Conservation (phyloP, 768 basidiomycete genomes). For the Phallus indusiatus region DNA sequence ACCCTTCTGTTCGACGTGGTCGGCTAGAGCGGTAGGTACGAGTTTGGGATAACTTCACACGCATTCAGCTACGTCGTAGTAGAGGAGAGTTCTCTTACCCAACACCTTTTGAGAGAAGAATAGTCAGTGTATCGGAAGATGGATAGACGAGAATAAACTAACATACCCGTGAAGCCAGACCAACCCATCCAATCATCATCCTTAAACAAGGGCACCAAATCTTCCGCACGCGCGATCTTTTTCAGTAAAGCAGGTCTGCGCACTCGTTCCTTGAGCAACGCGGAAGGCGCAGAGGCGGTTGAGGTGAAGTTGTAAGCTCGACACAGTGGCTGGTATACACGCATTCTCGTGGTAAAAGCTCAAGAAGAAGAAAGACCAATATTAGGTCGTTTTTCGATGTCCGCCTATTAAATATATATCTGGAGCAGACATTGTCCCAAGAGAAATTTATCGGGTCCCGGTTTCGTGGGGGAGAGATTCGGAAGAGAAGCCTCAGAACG, state of each 20-base stretch:
- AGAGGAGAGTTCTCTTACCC: not conserved
- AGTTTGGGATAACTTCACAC: constrained; percentile 7
- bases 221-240: constrained; percentile 9
- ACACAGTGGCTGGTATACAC: not conserved
- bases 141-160: not conserved
- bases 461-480: too few species aligned
- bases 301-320: not conserved
- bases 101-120: not conserved
- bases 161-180: constrained; percentile 13
- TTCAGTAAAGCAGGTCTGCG: not conserved
- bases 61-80: not conserved
- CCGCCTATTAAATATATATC: not conserved
- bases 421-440: too few species aligned
- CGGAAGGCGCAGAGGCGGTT: not conserved
- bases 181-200: constrained; percentile 11
- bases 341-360: not conserved
- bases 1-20: constrained; percentile 19
- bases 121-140: not conserved
- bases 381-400: not conserved
- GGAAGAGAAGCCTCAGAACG: too few species aligned
- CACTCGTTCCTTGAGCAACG: not conserved
- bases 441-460: too few species aligned
- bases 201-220: constrained; percentile 12
- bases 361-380: not conserved
- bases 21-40: constrained; percentile 15